A percentile compares a stretch with the other conserved stretches of the same genome.
phyloP scores from a whole-genome alignment of 1,139 yeast genomes.

The Geotrichum armillariae region DNA sequence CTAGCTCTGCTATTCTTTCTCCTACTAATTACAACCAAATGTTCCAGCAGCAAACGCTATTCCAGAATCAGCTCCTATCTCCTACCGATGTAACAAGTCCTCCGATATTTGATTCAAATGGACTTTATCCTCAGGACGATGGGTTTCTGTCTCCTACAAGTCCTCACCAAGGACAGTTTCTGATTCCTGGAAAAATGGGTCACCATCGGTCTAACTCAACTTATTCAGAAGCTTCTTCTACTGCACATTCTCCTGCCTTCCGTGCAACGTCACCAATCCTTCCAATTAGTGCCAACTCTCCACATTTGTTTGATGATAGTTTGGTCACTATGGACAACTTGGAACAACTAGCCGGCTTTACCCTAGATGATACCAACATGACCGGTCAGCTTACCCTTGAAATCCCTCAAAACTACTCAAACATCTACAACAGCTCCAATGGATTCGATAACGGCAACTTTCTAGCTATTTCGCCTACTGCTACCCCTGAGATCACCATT shows the following conservation, averaged over 20 bases:
- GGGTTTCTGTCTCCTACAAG: not conserved
- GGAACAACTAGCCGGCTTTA: slow-evolving; percentile 16
- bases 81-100: slow-evolving; percentile 1
- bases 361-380: slow-evolving; percentile 10
- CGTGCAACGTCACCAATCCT: slow-evolving; percentile 18
- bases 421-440: not conserved
- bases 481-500: slow-evolving; percentile 23
- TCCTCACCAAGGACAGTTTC: slow-evolving; percentile 9
- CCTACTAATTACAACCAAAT: not conserved
- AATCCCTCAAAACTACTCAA: not conserved
- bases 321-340: slow-evolving; percentile 3
- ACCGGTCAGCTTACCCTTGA: not conserved
- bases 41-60: not conserved
- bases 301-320: slow-evolving; percentile 24
- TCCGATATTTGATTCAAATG: not conserved
- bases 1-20: not conserved
- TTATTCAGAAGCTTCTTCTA: slow-evolving; percentile 26
- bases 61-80: not conserved
- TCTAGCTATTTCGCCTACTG: not conserved
- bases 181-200: slow-evolving; percentile 18
- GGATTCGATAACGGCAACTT: not conserved
- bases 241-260: slow-evolving; percentile 19
- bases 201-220: slow-evolving; percentile 24
- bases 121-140: not conserved
- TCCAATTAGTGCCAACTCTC: slow-evolving; percentile 24